These are phyloP conservation scores for Bothriochloa decipiens DNA, from an alignment of 176 grass and related monocot species.

Conservation along the genomic window DNA sequence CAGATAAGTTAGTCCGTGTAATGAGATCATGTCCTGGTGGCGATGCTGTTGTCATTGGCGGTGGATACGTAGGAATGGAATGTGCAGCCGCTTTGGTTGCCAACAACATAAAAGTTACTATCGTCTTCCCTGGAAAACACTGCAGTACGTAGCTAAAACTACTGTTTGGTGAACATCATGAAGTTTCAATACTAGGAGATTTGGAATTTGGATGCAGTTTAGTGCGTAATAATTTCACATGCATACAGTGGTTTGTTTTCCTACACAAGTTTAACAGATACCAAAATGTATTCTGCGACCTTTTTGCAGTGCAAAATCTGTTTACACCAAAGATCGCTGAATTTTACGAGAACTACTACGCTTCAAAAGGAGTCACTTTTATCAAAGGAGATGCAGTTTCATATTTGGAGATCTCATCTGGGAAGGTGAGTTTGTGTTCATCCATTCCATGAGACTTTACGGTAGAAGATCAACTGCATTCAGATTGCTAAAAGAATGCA, in stretches of 20 bases:
- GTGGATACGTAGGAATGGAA: conserved; percentile 95
- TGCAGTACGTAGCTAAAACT: conserved; percentile 69
- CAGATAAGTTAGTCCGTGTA: conserved; percentile 55
- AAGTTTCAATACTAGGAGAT: neutral
- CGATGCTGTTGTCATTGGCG: conserved; percentile 74
- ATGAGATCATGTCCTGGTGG: conserved; percentile 65
- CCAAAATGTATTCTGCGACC: neutral
- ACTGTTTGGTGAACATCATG: neutral
- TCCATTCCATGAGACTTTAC: neutral
- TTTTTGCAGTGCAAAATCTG: conserved; percentile 65
- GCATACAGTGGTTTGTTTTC: neutral
- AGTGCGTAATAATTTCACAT: neutral
- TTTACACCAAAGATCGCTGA: conserved; percentile 78
- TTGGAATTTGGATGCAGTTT: neutral
- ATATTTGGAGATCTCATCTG: conserved; percentile 60
- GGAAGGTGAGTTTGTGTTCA: conserved; percentile 48
- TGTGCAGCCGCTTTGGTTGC: conserved; percentile 76
- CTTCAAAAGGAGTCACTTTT: conserved; percentile 73
- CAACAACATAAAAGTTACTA: conserved; percentile 78
- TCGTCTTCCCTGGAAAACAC: conserved; percentile 81
- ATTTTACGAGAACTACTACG: conserved; percentile 82
- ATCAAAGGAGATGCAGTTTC: conserved; percentile 61
- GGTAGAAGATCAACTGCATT: neutral
- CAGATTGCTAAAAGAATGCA: conserved; percentile 1
- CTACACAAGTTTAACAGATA: neutral